Evolutionary conservation across 352 stramenopile species (phyloP).

Genomic region (Phytophthora melonis): DNA sequence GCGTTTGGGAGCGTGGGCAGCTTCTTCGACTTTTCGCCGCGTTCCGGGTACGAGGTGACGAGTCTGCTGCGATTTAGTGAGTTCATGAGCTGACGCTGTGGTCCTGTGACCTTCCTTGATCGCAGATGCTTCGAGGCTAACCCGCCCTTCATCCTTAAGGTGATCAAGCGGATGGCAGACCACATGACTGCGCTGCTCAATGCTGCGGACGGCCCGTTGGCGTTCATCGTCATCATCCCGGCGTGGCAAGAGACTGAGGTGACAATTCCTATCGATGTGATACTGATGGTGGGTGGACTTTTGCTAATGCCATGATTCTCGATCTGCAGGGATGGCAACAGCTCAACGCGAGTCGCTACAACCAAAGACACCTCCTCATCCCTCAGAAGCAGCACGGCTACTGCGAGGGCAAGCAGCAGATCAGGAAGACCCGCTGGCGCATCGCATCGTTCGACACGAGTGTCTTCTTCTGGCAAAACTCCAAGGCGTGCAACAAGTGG

Average conservation of each 20-base stretch:
- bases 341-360: constrained; percentile 80
- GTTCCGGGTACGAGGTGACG: constrained; percentile 54
- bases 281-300: background rate
- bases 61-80: background rate
- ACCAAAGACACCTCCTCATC: constrained; percentile 78
- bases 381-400: constrained; percentile 91
- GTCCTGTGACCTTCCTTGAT: background rate
- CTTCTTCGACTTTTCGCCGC: constrained; percentile 95
- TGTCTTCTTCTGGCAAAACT: constrained; percentile 97
- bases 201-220: constrained; percentile 67
- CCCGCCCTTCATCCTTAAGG: constrained; percentile 93
- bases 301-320: constrained; percentile 6
- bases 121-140: constrained; percentile 93
- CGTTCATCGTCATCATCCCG: constrained; percentile 94
- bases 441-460: constrained; percentile 96
- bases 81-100: background rate
- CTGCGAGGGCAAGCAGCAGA: constrained; percentile 93
- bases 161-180: constrained; percentile 92
- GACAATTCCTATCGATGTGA: background rate
- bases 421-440: constrained; percentile 87
- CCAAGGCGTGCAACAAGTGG: constrained; percentile 75
- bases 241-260: constrained; percentile 88
- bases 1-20: constrained; percentile 92
- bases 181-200: constrained; percentile 89
- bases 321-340: constrained; percentile 73